phyloP scores from a whole-genome alignment of 805 yeast species.

The Limtongia smithiae region DNA sequence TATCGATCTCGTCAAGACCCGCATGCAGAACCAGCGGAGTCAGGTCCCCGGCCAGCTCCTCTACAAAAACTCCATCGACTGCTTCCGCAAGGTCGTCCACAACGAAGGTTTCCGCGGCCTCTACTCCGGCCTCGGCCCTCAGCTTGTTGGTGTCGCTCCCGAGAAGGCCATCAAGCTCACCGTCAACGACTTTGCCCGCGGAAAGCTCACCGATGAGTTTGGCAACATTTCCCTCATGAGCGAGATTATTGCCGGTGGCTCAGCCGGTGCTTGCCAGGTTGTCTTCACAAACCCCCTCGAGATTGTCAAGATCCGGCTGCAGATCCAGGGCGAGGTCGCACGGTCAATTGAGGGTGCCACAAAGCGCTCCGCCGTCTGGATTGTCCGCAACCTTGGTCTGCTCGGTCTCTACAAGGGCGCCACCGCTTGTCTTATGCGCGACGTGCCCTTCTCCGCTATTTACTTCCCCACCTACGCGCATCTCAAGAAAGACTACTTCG shows the following conservation, averaged over 20 bases:
- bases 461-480: constrained; percentile 97
- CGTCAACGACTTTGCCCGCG: constrained; percentile 83
- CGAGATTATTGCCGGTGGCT: constrained; percentile 85
- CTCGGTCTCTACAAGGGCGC: constrained; percentile 90
- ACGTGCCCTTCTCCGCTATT: constrained; percentile 94
- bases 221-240: constrained; percentile 51
- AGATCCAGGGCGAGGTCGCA: constrained; percentile 77
- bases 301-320: constrained; percentile 90
- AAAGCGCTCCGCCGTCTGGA: constrained; percentile 59
- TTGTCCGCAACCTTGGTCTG: constrained; percentile 75
- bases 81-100: constrained; percentile 70
- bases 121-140: constrained; percentile 91
- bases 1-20: constrained; percentile 89
- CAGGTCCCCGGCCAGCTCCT: constrained; percentile 45
- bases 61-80: constrained; percentile 79
- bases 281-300: constrained; percentile 94
- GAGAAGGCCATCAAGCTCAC: constrained; percentile 96
- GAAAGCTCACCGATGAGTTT: constrained; percentile 56
- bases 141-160: constrained; percentile 95
- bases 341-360: constrained; percentile 41
- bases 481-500: constrained; percentile 74
- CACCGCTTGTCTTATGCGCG: constrained; percentile 84
- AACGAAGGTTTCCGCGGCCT: constrained; percentile 81
- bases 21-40: constrained; percentile 93
- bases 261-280: constrained; percentile 96